Evolutionary conservation across 2,329 filamentous ascomycete genomes (phyloP).

Genomic region (Trichoderma koningiopsis): DNA sequence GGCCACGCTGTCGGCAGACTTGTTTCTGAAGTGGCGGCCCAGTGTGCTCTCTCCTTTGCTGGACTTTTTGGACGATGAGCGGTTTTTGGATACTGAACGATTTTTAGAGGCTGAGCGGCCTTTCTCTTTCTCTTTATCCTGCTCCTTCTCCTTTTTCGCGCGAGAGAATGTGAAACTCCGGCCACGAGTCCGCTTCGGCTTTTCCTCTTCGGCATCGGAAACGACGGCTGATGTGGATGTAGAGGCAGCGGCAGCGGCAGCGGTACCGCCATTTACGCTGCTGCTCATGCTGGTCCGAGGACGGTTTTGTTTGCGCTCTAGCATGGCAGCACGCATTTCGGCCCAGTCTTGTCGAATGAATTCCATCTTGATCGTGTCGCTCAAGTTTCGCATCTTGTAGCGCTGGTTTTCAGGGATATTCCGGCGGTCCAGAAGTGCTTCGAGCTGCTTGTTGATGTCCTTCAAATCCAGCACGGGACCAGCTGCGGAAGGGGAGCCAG

Average conservation of each 20-base stretch:
- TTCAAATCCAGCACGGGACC: conserved; percentile 57
- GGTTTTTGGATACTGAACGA: conserved; percentile 65
- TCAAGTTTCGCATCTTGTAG: conserved; percentile 90
- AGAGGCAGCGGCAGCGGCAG: conserved; percentile 40
- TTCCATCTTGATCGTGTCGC: conserved; percentile 89
- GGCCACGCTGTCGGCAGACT: conserved; percentile 70
- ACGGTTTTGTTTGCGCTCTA: conserved; percentile 47
- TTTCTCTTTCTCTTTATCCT: conserved; percentile 29
- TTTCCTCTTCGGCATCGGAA: conserved; percentile 48
- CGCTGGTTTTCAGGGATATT: conserved; percentile 94
- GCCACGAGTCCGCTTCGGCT: conserved; percentile 52
- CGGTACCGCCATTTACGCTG: conserved; percentile 41
- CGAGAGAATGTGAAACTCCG: conserved; percentile 76
- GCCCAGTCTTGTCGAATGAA: conserved; percentile 89
- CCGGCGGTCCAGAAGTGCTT: conserved; percentile 74
- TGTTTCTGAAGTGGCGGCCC: conserved; percentile 67
- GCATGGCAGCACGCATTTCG: conserved; percentile 59
- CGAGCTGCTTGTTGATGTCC: conserved; percentile 59
- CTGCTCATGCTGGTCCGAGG: conserved; percentile 50
- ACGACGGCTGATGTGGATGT: conserved; percentile 43
- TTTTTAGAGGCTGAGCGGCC: conserved; percentile 25
- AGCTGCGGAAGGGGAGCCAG: conserved; percentile 33
- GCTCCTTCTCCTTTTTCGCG: conserved; percentile 57
- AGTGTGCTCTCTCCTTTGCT: conserved; percentile 63
- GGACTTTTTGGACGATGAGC: conserved; percentile 72